These are phyloP conservation scores for Blastobotrys muscicola DNA, from an alignment of 805 yeast species.

Conservation along the genomic window DNA sequence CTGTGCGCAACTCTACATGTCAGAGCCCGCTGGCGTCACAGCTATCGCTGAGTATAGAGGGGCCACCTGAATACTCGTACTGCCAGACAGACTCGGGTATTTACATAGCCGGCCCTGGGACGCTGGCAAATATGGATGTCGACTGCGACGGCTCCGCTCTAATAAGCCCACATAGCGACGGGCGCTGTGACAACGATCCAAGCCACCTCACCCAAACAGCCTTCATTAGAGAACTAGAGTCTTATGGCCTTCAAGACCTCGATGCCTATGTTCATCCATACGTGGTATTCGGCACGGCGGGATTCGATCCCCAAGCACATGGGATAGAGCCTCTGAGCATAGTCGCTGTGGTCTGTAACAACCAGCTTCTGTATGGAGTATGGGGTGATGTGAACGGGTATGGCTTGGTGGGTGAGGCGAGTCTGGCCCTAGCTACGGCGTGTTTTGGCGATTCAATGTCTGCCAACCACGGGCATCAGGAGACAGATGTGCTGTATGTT, in stretches of 20 bases:
- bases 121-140: conserved; percentile 6
- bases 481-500: conserved; percentile 4
- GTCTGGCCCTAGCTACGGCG: conserved; percentile 5
- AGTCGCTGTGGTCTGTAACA: conserved; percentile 6
- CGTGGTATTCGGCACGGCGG: conserved; percentile 6
- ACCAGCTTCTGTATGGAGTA: conserved; percentile 5
- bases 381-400: conserved; percentile 8
- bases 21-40: too few species aligned
- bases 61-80: too few species aligned
- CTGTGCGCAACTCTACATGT: too few species aligned
- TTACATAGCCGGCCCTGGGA: not conserved
- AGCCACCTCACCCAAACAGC: conserved; percentile 4
- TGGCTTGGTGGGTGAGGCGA: conserved; percentile 6
- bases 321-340: conserved; percentile 6
- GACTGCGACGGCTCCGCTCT: conserved; percentile 6
- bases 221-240: not conserved
- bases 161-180: not conserved
- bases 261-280: conserved; percentile 4
- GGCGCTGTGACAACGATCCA: conserved; percentile 1
- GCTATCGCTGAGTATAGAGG: too few species aligned
- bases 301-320: conserved; percentile 3
- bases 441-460: conserved; percentile 5
- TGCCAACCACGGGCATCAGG: conserved; percentile 6
- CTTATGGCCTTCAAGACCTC: conserved; percentile 3
- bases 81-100: too few species aligned